phyloP scores from a whole-genome alignment of 2,329 filamentous ascomycete species.

The Aureobasidium sp. region DNA sequence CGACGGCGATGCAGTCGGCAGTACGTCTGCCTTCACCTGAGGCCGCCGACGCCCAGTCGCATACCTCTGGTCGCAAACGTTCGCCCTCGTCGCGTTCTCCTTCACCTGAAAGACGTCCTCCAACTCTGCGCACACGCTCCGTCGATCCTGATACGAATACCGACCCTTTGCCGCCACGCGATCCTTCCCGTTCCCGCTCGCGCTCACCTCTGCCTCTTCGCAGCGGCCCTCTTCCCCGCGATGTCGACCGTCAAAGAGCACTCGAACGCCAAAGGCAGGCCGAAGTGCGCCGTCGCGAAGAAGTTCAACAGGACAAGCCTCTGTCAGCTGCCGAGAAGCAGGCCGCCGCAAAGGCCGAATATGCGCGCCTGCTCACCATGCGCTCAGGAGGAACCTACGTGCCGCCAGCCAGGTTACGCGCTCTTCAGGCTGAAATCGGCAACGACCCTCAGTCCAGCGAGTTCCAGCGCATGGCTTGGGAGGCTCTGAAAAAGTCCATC shows the following conservation, averaged over 20 bases:
- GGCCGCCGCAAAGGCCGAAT: conserved; percentile 81
- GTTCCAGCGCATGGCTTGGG: conserved; percentile 98
- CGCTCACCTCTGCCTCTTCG: conserved; percentile 18
- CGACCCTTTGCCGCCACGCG: conserved; percentile 12
- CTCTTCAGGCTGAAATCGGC: conserved; percentile 84
- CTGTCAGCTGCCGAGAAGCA: conserved; percentile 74
- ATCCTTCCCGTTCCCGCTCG: conserved; percentile 11
- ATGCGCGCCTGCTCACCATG: conserved; percentile 84
- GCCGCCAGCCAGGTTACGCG: conserved; percentile 79
- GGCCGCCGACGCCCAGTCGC: conserved; percentile 9
- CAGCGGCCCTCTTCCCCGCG: conserved; percentile 33
- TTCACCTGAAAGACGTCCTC: conserved; percentile 26
- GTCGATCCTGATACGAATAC: neutral
- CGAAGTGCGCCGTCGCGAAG: conserved; percentile 30
- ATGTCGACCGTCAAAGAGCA: conserved; percentile 41
- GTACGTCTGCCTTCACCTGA: conserved; percentile 13
- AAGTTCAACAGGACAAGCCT: conserved; percentile 42
- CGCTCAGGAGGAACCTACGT: conserved; percentile 95
- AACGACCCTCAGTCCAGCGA: conserved; percentile 94
- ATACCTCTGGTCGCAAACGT: conserved; percentile 21
- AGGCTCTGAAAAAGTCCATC: conserved; percentile 96
- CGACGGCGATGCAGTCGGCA: conserved; percentile 13
- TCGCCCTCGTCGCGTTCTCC: conserved; percentile 26
- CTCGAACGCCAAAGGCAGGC: conserved; percentile 45
- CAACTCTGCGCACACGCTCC: conserved; percentile 20